Conservation (phyloP, 345 rosid species). For the Excoecaria agallocha region DNA sequence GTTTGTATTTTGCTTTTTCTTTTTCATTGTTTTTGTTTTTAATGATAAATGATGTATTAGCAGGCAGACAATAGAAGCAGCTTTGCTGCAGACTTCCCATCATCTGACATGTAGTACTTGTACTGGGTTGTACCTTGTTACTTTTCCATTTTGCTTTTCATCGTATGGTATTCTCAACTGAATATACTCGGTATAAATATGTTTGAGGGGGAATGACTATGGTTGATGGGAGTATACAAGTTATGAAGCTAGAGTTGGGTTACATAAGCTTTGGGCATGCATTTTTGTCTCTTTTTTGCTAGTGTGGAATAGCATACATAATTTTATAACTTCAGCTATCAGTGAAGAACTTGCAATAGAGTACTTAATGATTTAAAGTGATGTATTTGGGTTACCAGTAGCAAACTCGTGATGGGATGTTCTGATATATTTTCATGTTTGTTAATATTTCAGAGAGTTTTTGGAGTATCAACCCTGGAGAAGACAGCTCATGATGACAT, state of each 20-base stretch:
- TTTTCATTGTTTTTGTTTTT: too few species aligned
- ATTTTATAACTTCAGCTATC: neutral
- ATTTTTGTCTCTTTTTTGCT: neutral
- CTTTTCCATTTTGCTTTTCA: too few species aligned
- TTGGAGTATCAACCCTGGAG: slow-evolving; percentile 85
- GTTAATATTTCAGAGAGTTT: slow-evolving; percentile 50
- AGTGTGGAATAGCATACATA: neutral
- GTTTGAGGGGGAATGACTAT: too few species aligned
- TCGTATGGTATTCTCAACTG: neutral
- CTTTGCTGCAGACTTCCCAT: neutral
- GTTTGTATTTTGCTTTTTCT: neutral
- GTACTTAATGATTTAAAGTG: slow-evolving; percentile 4
- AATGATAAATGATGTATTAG: too few species aligned
- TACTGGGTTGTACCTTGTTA: neutral
- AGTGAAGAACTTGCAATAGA: neutral
- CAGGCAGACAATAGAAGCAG: too few species aligned
- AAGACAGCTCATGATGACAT: slow-evolving; percentile 86
- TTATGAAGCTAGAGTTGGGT: neutral
- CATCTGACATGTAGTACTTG: neutral
- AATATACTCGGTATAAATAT: neutral
- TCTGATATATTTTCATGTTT: slow-evolving; percentile 17
- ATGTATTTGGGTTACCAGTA: neutral
- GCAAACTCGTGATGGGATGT: slow-evolving; percentile 2
- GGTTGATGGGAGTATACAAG: neutral
- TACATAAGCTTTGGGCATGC: neutral